phyloP scores from a whole-genome alignment of 805 yeast genomes.

The Teunomyces aglyptinius region DNA sequence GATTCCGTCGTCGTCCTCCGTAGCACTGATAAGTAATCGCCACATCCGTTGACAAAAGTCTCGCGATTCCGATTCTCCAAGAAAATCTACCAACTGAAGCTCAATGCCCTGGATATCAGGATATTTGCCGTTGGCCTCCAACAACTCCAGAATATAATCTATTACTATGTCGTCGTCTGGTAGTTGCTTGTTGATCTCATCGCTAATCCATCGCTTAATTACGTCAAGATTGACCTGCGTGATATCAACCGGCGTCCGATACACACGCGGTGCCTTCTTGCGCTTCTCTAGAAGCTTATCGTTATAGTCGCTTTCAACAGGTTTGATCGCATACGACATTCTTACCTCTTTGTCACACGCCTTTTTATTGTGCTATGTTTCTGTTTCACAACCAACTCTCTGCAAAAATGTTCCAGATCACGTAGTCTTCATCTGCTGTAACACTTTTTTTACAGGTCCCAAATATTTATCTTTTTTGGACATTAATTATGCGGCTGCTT shows the following conservation, averaged over 20 bases:
- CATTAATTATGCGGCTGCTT: not conserved
- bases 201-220: conserved; percentile 41
- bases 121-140: conserved; percentile 25
- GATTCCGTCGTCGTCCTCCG: conserved; percentile 44
- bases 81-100: conserved; percentile 44
- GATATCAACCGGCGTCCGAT: conserved; percentile 35
- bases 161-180: conserved; percentile 53
- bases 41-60: conserved; percentile 44
- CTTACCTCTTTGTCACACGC: not conserved
- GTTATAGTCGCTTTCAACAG: conserved; percentile 14
- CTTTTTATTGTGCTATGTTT: not conserved
- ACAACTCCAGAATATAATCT: conserved; percentile 45
- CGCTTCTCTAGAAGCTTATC: not conserved
- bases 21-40: conserved; percentile 44
- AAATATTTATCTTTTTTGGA: not conserved
- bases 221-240: conserved; percentile 37
- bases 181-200: conserved; percentile 30
- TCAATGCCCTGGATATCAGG: conserved; percentile 43
- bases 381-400: not conserved
- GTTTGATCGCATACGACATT: conserved; percentile 19
- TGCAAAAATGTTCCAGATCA: not conserved
- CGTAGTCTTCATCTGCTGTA: not conserved
- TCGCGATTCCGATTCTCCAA: conserved; percentile 39
- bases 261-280: conserved; percentile 31
- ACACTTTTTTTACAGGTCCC: not conserved